These are phyloP conservation scores for Pseudocercospora crystallina DNA, from an alignment of 2,329 filamentous ascomycete species.

Conservation along the genomic window DNA sequence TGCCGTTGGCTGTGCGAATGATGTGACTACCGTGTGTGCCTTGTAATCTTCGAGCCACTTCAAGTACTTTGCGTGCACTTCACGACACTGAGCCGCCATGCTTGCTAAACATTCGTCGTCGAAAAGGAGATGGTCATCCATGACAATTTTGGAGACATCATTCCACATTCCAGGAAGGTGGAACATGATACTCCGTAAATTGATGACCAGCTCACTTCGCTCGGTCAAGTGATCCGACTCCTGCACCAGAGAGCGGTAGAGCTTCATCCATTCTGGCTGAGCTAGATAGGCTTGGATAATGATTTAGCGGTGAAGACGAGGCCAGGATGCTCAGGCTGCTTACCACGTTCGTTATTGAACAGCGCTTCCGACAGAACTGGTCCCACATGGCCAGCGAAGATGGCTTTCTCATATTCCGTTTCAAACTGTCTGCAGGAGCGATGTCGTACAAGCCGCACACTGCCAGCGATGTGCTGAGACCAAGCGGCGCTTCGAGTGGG, in stretches of 20 bases:
- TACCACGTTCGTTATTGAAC: conserved; percentile 20
- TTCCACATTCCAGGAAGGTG: conserved; percentile 24
- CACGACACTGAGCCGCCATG: conserved; percentile 16
- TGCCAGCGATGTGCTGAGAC: conserved; percentile 36
- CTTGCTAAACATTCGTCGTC: conserved; percentile 10
- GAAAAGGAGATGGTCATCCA: conserved; percentile 11
- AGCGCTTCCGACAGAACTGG: conserved; percentile 32
- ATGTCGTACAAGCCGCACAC: conserved; percentile 34
- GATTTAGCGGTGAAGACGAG: neutral
- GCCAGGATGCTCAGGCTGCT: neutral
- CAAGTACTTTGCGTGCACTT: conserved; percentile 15
- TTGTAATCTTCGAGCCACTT: conserved; percentile 29
- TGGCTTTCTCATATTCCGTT: conserved; percentile 39
- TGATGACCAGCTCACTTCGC: conserved; percentile 24
- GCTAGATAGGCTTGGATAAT: conserved; percentile 29
- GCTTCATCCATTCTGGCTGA: conserved; percentile 30
- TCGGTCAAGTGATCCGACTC: conserved; percentile 23
- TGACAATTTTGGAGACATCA: conserved; percentile 19
- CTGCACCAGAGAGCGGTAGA: conserved; percentile 24
- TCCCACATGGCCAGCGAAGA: conserved; percentile 38
- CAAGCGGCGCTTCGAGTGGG: conserved; percentile 32
- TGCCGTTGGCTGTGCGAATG: conserved; percentile 16
- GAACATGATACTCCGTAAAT: conserved; percentile 26
- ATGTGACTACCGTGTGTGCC: conserved; percentile 21
- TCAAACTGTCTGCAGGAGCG: conserved; percentile 33